These are phyloP conservation scores for Eucalyptus cloeziana DNA, from an alignment of 345 rosid genomes.

Conservation along the genomic window DNA sequence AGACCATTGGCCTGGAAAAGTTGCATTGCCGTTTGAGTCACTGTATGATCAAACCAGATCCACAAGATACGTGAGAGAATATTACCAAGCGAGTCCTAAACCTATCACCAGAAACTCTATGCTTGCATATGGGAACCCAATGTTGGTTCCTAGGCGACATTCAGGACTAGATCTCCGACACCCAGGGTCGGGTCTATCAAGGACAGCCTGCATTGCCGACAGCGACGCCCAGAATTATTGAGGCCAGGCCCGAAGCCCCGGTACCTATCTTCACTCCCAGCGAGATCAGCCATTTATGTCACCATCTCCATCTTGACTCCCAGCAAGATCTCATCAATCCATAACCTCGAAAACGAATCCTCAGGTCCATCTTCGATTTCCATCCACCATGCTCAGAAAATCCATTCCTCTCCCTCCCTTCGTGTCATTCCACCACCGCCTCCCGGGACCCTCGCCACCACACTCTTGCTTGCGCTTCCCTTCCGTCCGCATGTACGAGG, in stretches of 20 bases:
- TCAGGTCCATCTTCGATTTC: not conserved
- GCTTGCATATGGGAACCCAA: no score
- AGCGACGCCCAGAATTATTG: accelerated
- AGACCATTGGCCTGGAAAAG: no score
- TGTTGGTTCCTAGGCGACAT: no score
- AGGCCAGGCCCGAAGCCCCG: no score
- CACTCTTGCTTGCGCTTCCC: not conserved
- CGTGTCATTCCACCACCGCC: not conserved
- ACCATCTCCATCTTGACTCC: not conserved
- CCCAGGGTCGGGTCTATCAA: accelerated
- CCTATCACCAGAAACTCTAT: no score
- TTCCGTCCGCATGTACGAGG: not conserved
- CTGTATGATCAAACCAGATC: no score
- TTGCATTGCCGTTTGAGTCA: no score
- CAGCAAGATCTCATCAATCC: not conserved
- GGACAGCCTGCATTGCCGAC: accelerated
- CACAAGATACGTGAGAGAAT: no score
- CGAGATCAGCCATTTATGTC: not conserved
- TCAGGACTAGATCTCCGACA: no score
- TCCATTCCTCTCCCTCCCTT: not conserved
- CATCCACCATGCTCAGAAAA: not conserved
- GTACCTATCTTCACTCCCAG: no score
- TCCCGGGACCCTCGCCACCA: not conserved
- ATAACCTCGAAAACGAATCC: not conserved
- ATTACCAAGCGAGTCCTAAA: no score